Evolutionary conservation across 768 basidiomycete species (phyloP).

Genomic region (Thelephora aurantiotincta): DNA sequence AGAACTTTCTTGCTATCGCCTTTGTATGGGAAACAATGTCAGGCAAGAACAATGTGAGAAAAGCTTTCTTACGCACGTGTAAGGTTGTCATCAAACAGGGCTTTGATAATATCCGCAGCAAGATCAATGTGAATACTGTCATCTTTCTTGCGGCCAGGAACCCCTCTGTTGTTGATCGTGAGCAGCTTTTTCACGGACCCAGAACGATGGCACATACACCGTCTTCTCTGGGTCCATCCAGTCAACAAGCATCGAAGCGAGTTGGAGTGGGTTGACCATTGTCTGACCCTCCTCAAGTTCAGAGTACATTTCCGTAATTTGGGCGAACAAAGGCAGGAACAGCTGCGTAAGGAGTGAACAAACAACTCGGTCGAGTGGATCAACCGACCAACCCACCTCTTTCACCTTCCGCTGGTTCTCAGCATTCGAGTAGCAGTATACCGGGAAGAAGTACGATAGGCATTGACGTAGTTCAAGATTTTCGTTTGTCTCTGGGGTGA

Average conservation of each 20-base stretch:
- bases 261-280: constrained; percentile 60
- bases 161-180: constrained; percentile 19
- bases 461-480: constrained; percentile 83
- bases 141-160: constrained; percentile 24
- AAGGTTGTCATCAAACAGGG: constrained; percentile 32
- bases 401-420: constrained; percentile 64
- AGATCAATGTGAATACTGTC: constrained; percentile 39
- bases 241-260: constrained; percentile 68
- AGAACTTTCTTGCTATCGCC: constrained; percentile 35
- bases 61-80: constrained; percentile 29
- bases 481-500: constrained; percentile 66
- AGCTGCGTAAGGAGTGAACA: constrained; percentile 28
- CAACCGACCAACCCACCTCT: constrained; percentile 29
- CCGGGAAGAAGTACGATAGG: constrained; percentile 74
- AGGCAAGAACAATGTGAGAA: not conserved
- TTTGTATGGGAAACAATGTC: constrained; percentile 9
- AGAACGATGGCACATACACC: constrained; percentile 25
- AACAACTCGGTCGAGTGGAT: not conserved
- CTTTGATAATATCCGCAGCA: constrained; percentile 34
- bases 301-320: constrained; percentile 39
- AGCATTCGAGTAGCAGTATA: constrained; percentile 72
- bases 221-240: constrained; percentile 81
- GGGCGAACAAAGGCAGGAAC: constrained; percentile 53
- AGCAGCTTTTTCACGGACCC: not conserved
- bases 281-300: constrained; percentile 60